Evolutionary conservation across 306 rosid species (phyloP), one percentile per base, ranked within the genome.

Genomic region (Fragaria ananassa): DNA sequence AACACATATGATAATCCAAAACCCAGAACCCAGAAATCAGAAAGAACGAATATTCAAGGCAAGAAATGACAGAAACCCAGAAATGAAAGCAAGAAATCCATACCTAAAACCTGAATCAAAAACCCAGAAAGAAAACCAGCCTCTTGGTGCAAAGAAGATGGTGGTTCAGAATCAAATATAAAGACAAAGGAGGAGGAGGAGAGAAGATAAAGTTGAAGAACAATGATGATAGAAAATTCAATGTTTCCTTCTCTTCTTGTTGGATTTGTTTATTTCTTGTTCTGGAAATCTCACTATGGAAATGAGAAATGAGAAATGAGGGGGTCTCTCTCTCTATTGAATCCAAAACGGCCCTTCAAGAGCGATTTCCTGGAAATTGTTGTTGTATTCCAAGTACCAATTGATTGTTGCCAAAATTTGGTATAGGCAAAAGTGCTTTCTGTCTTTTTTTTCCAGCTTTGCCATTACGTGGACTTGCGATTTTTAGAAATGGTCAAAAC

Each of bases 281-380:
- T 74, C 47, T 25, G 13, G 39, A 3, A 56, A 63, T 63, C 44
- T 63, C 68, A 27, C 10, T 56, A 49, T 10, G 54, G 54, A n/a
- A 56, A 23, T 56, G 31, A 56, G n/a, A 61, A 29, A 61, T 29
- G 41, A 61, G 67, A 27, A 10, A 54, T 0, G 62, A 21, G 8
- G 4, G 41, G 34, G 11, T 29, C 31, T 6, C 23, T 31, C 44
- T 63, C 42, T 63, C 47, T 63, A 19, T 63, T 13, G 27, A 35
- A 65, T 35, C 69, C 69, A 64, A 64, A 64, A 35, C n/a, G 68
- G 46, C 18, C 64, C 4, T 41, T 44, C 23, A 35, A 21, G 31
- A 6, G 68, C 21, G 68, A 57, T 58, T 73, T 73, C 77, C 68
- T 25, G 68, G 77, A 73, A 57, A 73, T 72, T 39, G 19, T 72